These are phyloP conservation scores for Solanum hybrid DNA, from an alignment of 305 asterid genomes.

Conservation along the genomic window DNA sequence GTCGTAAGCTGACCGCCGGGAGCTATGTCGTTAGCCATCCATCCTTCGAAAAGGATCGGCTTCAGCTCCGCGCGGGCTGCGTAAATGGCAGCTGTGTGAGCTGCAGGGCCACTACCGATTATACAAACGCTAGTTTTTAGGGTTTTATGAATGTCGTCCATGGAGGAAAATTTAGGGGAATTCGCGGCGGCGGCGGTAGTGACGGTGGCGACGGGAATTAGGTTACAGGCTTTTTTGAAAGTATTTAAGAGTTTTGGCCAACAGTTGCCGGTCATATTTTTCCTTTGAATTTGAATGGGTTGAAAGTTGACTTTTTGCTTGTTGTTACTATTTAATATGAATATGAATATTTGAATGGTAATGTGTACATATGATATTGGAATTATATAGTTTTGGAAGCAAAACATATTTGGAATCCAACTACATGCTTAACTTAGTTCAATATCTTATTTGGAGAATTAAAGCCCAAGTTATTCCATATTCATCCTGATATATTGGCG, in stretches of 20 bases:
- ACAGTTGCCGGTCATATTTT: slow-evolving; percentile 32
- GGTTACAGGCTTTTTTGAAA: slow-evolving; percentile 42
- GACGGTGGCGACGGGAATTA: slow-evolving; percentile 42
- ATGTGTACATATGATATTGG: neutral
- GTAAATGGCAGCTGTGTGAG: slow-evolving; percentile 91
- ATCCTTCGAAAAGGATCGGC: slow-evolving; percentile 83
- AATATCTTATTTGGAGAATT: neutral
- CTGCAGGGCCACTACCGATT: slow-evolving; percentile 90
- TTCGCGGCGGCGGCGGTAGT: slow-evolving; percentile 22
- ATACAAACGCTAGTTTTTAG: slow-evolving; percentile 70
- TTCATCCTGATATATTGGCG: neutral
- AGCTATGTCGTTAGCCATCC: slow-evolving; percentile 92
- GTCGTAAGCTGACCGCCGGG: slow-evolving; percentile 96
- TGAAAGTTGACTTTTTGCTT: neutral
- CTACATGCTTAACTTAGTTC: neutral
- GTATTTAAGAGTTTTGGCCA: slow-evolving; percentile 30
- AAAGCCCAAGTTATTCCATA: neutral
- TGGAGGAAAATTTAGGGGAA: slow-evolving; percentile 23
- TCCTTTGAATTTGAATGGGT: neutral
- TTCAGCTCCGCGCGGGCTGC: slow-evolving; percentile 67
- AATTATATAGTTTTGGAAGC: neutral
- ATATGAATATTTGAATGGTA: neutral
- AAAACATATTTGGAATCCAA: neutral
- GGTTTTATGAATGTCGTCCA: slow-evolving; percentile 38
- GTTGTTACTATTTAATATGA: neutral